phyloP scores from a whole-genome alignment of 169 alveolate genomes.

The Cytauxzoon felis region DNA sequence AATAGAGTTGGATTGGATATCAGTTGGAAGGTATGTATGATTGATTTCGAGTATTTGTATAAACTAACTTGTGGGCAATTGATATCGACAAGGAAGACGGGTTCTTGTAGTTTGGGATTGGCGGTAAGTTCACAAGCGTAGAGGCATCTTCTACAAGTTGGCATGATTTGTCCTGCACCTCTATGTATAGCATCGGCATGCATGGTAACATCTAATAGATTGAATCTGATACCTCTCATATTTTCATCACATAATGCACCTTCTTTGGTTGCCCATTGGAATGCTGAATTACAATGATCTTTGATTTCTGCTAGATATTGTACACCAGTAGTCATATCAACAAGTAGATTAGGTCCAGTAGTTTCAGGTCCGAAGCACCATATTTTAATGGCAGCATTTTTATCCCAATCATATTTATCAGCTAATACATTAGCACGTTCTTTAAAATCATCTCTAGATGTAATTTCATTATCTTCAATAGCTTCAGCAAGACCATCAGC shows the following conservation, averaged over 20 bases:
- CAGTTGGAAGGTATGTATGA: too few species aligned
- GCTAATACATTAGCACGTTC: constrained; percentile 89
- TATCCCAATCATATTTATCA: constrained; percentile 96
- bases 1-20: too few species aligned
- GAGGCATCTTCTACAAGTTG: constrained; percentile 94
- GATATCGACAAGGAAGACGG: constrained; percentile 97
- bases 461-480: constrained; percentile 91
- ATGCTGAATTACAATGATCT: constrained; percentile 98
- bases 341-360: constrained; percentile 96
- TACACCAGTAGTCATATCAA: constrained; percentile 95
- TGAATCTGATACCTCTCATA: constrained; percentile 97
- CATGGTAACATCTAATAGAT: constrained; percentile 94
- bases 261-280: constrained; percentile 99
- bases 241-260: constrained; percentile 98
- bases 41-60: too few species aligned
- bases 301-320: constrained; percentile 97
- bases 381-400: constrained; percentile 93
- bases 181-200: constrained; percentile 99
- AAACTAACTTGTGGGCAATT: constrained; percentile 85
- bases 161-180: constrained; percentile 99
- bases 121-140: constrained; percentile 97
- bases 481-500: constrained; percentile 94
- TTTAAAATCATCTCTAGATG: constrained; percentile 93
- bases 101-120: constrained; percentile 96
- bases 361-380: constrained; percentile 99